A percentile compares a stretch with the other conserved stretches of the same genome.
These are phyloP conservation scores for Lachnellula occidentalis DNA, from an alignment of 2,329 filamentous ascomycete genomes.

Conservation along the genomic window DNA sequence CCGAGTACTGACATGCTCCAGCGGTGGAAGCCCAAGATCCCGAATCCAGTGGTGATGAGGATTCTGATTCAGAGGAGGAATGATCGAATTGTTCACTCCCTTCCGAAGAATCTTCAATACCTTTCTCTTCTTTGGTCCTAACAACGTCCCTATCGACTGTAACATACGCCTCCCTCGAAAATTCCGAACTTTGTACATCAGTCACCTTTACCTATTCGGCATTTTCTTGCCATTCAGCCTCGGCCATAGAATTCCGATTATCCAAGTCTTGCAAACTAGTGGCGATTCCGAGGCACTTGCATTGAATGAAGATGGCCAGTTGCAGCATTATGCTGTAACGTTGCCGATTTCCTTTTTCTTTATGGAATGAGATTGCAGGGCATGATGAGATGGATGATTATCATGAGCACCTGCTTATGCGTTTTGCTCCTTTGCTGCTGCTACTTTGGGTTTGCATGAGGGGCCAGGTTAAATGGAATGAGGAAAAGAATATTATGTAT, in stretches of 20 bases:
- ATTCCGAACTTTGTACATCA: constrained; percentile 4
- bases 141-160: not conserved
- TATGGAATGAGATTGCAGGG: constrained; percentile 4
- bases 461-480: not conserved
- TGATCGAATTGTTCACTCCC: constrained; percentile 8
- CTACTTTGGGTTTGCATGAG: not conserved
- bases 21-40: constrained; percentile 31
- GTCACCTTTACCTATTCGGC: not conserved
- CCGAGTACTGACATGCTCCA: constrained; percentile 14
- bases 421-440: not conserved
- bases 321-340: not conserved
- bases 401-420: not conserved
- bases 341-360: not conserved
- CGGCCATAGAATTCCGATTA: not conserved
- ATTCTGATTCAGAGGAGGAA: constrained; percentile 48
- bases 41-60: constrained; percentile 48
- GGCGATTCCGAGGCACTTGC: not conserved
- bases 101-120: not conserved
- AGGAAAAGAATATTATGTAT: not conserved
- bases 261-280: not conserved
- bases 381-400: constrained; percentile 4
- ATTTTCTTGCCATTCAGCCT: not conserved
- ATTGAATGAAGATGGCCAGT: not conserved
- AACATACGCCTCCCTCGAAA: not conserved
- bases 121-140: not conserved